Conservation (phyloP, 805 yeast species). For the Naumovozyma castellii region DNA sequence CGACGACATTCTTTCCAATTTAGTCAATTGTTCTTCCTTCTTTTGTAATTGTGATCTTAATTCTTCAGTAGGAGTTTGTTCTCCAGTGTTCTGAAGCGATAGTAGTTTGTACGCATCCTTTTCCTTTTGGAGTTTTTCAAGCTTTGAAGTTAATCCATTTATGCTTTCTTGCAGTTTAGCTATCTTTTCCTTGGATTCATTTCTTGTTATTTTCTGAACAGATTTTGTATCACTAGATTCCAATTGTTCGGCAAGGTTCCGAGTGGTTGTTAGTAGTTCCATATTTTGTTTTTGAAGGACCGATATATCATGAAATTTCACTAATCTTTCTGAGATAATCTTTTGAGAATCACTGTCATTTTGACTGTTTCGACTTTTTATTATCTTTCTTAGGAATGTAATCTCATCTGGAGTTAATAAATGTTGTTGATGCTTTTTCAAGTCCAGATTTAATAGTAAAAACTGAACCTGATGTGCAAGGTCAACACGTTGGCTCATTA, state of each 20-base stretch:
- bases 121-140: constrained; percentile 48
- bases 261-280: constrained; percentile 55
- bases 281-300: constrained; percentile 70
- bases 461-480: constrained; percentile 75
- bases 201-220: constrained; percentile 38
- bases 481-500: constrained; percentile 56
- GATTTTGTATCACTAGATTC: constrained; percentile 33
- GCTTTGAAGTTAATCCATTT: constrained; percentile 38
- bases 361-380: constrained; percentile 25
- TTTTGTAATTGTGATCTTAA: neutral
- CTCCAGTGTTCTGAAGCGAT: neutral
- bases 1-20: neutral
- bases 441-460: constrained; percentile 52
- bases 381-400: constrained; percentile 48
- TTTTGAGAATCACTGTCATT: constrained; percentile 58
- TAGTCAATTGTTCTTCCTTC: neutral
- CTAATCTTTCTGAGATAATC: constrained; percentile 63
- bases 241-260: constrained; percentile 62
- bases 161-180: constrained; percentile 44
- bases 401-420: constrained; percentile 61
- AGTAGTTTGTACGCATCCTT: constrained; percentile 50
- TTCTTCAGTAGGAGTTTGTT: neutral
- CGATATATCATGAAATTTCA: constrained; percentile 54
- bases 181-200: constrained; percentile 57
- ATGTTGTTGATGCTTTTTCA: constrained; percentile 38